Evolutionary conservation across 495 filamentous ascomycete genomes (phyloP).

Genomic region (Halenospora varia): DNA sequence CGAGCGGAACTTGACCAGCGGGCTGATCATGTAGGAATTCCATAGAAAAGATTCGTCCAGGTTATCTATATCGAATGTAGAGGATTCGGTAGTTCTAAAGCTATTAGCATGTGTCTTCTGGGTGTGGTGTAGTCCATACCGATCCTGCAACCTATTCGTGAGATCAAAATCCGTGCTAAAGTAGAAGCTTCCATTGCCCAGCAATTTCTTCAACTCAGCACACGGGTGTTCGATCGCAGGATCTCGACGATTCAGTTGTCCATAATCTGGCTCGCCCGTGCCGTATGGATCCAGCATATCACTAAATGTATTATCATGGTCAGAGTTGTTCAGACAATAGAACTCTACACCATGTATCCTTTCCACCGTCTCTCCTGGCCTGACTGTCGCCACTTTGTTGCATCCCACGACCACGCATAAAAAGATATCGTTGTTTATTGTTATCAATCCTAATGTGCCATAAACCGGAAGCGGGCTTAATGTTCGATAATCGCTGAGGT

Average conservation of each 20-base stretch:
- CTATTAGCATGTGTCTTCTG: slow-evolving; percentile 14
- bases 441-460: slow-evolving; percentile 88
- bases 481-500: slow-evolving; percentile 69
- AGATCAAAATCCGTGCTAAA: slow-evolving; percentile 97
- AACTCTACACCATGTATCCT: slow-evolving; percentile 87
- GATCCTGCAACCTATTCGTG: slow-evolving; percentile 88
- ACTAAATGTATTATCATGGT: slow-evolving; percentile 73
- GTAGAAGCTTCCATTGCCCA: slow-evolving; percentile 95
- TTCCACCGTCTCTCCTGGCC: slow-evolving; percentile 83
- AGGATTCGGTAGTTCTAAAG: slow-evolving; percentile 43
- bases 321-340: slow-evolving; percentile 79
- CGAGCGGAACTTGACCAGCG: slow-evolving; percentile 82
- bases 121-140: slow-evolving; percentile 44
- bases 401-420: slow-evolving; percentile 84
- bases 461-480: slow-evolving; percentile 71
- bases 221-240: slow-evolving; percentile 79
- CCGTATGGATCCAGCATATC: slow-evolving; percentile 48
- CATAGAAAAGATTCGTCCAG: slow-evolving; percentile 89
- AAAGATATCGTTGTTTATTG: slow-evolving; percentile 81
- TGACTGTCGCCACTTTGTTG: slow-evolving; percentile 70
- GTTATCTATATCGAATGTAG: slow-evolving; percentile 73
- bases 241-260: slow-evolving; percentile 59
- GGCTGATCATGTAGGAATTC: slow-evolving; percentile 97
- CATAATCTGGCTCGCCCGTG: slow-evolving; percentile 47
- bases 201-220: slow-evolving; percentile 80